Percentiles rank a stretch among this genome's conserved stretches.
Conservation (phyloP, 176 grass and related monocot species). For the Paspalum notatum region DNA sequence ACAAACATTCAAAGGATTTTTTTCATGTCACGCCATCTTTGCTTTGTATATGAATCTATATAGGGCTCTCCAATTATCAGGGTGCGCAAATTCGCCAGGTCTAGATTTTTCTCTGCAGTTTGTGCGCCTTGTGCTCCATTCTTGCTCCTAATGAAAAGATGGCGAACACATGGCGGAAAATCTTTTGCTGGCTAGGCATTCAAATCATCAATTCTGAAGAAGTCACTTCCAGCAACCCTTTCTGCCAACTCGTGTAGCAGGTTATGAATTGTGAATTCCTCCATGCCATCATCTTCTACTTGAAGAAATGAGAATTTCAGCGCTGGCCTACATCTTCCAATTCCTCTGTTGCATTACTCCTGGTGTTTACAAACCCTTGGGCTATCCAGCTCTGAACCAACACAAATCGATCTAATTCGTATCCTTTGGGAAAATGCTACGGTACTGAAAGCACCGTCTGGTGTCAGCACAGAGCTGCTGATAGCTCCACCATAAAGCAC, state of each 20-base stretch:
- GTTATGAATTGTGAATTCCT: conserved; percentile 8
- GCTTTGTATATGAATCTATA: too few relatives aligned
- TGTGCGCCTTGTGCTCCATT: too few relatives aligned
- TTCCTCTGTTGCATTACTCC: not conserved
- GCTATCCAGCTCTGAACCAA: conserved; percentile 37
- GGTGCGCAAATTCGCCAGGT: not conserved
- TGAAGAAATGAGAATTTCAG: conserved; percentile 34
- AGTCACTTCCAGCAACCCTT: conserved; percentile 6
- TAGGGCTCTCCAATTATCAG: not conserved
- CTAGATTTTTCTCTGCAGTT: not conserved
- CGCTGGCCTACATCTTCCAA: conserved; percentile 7
- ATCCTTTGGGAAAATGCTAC: conserved; percentile 34
- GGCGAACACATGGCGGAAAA: not conserved
- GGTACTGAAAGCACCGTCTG: conserved; percentile 41
- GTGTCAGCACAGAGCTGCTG: conserved; percentile 16
- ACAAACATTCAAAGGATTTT: not conserved
- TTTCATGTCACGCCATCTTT: not conserved
- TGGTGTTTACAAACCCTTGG: conserved; percentile 30
- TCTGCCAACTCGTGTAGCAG: conserved; percentile 37
- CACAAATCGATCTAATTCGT: not conserved
- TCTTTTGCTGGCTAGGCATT: not conserved
- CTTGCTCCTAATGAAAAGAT: not conserved
- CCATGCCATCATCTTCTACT: not conserved
- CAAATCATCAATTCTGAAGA: not conserved
- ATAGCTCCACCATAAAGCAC: conserved; percentile 33